These are phyloP conservation scores for Fusarium denticulatum DNA, from an alignment of 2,329 filamentous ascomycete genomes.

Conservation along the genomic window DNA sequence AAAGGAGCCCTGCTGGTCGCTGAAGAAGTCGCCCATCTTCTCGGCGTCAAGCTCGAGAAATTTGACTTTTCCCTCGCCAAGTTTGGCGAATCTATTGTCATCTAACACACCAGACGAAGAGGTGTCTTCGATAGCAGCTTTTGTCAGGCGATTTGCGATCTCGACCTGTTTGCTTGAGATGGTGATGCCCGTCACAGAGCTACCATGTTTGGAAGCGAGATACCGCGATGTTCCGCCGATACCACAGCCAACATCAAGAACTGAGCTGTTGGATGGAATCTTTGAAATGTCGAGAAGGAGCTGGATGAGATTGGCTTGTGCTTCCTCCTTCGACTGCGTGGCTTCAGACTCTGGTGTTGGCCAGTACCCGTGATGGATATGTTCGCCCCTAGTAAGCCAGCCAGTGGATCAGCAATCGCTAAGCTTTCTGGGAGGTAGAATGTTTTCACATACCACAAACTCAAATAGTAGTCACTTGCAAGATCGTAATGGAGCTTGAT, in stretches of 20 bases:
- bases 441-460: constrained; percentile 59
- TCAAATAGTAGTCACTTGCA: constrained; percentile 70
- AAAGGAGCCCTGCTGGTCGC: constrained; percentile 52
- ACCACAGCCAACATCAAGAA: constrained; percentile 70
- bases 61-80: constrained; percentile 59
- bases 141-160: constrained; percentile 63
- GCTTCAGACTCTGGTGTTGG: constrained; percentile 55
- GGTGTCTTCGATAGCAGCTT: constrained; percentile 40
- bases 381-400: constrained; percentile 61
- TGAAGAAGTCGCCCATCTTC: constrained; percentile 66
- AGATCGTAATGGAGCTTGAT: constrained; percentile 71
- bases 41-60: constrained; percentile 70
- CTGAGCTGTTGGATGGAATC: constrained; percentile 23
- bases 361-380: constrained; percentile 73
- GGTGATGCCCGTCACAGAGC: constrained; percentile 67
- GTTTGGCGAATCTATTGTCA: constrained; percentile 48
- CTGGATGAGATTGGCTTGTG: constrained; percentile 66
- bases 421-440: background rate
- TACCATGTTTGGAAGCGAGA: constrained; percentile 62
- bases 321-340: constrained; percentile 64
- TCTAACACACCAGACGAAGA: constrained; percentile 20
- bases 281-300: constrained; percentile 58
- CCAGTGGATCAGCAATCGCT: background rate
- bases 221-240: constrained; percentile 68
- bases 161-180: constrained; percentile 69